A percentile compares a stretch with the other conserved stretches of the same genome.
phyloP scores from a whole-genome alignment of 331 rosid genomes.

The Pyrus hybrid region DNA sequence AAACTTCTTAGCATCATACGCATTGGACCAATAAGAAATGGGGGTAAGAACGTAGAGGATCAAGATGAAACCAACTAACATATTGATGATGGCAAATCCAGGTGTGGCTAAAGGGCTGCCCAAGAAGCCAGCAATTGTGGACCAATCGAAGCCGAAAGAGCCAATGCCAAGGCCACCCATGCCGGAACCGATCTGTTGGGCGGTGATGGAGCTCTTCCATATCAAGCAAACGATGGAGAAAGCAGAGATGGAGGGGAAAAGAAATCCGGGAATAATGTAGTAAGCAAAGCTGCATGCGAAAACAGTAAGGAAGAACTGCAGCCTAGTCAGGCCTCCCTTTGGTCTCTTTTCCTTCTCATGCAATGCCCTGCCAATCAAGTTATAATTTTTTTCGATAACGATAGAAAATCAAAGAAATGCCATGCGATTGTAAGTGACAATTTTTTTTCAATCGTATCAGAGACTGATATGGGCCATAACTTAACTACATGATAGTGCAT shows the following conservation, averaged over 20 bases:
- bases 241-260: conserved; percentile 52
- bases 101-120: conserved; percentile 67
- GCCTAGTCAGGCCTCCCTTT: conserved; percentile 54
- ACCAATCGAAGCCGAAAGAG: conserved; percentile 74
- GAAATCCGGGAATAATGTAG: conserved; percentile 56
- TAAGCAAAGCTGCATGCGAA: conserved; percentile 59
- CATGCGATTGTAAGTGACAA: not conserved
- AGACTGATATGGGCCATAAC: not conserved
- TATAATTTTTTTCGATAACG: too few relatives aligned
- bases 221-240: conserved; percentile 60
- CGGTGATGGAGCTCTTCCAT: conserved; percentile 65
- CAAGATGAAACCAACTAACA: conserved; percentile 38
- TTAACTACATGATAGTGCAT: not conserved
- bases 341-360: conserved; percentile 71
- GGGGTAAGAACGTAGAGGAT: conserved; percentile 42
- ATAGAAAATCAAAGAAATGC: not conserved
- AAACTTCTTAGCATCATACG: conserved; percentile 57
- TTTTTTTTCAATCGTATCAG: too few relatives aligned
- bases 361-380: conserved; percentile 51
- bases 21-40: conserved; percentile 51
- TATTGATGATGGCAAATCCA: conserved; percentile 57
- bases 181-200: conserved; percentile 85
- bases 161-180: conserved; percentile 60
- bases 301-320: conserved; percentile 62
- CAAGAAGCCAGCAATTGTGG: conserved; percentile 55